A percentile compares a stretch with the other conserved stretches of the same genome.
Evolutionary conservation across 139 green algal genomes (phyloP).

Genomic region (Astrephomene gubernaculifera): DNA sequence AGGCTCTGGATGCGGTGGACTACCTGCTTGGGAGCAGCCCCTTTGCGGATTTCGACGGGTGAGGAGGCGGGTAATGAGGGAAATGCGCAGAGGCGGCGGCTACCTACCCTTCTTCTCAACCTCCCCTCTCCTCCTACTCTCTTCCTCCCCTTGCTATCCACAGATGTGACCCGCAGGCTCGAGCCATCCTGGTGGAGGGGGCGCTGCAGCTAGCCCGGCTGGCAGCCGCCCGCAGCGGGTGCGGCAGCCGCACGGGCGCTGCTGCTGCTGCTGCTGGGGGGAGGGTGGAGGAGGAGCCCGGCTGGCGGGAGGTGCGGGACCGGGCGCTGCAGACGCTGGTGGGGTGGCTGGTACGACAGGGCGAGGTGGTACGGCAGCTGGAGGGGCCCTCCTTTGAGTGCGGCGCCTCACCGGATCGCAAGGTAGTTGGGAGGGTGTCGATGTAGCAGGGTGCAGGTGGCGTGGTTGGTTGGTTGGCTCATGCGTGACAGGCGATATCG

Average conservation of each 20-base stretch:
- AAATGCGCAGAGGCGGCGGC: background rate
- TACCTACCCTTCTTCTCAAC: background rate
- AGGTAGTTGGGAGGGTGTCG: no score
- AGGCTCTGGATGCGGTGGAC: background rate
- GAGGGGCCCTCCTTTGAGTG: background rate
- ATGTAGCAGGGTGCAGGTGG: no score
- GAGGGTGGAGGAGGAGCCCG: background rate
- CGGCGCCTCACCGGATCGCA: no score
- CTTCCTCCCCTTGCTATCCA: background rate
- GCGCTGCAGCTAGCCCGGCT: conserved; percentile 20
- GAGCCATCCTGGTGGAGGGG: background rate
- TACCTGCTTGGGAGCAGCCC: background rate
- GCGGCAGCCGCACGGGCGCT: no score
- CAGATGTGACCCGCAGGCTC: conserved; percentile 26
- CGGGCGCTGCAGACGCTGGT: background rate
- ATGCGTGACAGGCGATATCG: background rate
- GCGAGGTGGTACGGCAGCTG: background rate
- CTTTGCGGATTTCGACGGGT: conserved; percentile 18
- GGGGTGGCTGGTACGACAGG: conserved; percentile 2
- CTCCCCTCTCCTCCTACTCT: background rate
- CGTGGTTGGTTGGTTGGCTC: background rate
- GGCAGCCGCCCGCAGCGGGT: no score
- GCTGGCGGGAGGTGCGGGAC: background rate
- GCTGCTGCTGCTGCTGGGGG: conserved; percentile 3
- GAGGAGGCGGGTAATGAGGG: background rate